Evolutionary conservation across 2,329 filamentous ascomycete genomes (phyloP).

Genomic region (Plenodomus biglobosus): DNA sequence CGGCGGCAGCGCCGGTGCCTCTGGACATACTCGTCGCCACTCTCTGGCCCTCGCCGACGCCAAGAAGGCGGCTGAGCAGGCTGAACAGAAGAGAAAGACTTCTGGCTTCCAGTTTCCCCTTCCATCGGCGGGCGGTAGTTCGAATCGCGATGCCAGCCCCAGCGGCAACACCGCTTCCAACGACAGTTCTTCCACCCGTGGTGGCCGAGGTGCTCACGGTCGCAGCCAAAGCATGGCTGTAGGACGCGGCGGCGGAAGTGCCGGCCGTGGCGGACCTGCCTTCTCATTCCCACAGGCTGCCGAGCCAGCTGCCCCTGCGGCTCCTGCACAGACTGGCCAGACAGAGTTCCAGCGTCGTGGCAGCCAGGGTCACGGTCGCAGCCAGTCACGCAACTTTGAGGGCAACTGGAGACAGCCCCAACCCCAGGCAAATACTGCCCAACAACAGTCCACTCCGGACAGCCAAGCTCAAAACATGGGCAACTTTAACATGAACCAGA

Average conservation of each 20-base stretch:
- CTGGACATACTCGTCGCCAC: conserved; percentile 88
- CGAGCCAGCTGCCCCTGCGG: conserved; percentile 48
- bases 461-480: conserved; percentile 55
- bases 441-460: conserved; percentile 53
- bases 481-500: conserved; percentile 70
- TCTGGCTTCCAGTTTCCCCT: conserved; percentile 93
- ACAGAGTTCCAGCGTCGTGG: conserved; percentile 74
- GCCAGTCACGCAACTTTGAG: conserved; percentile 90
- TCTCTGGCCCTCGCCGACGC: conserved; percentile 93
- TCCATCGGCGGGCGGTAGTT: conserved; percentile 63
- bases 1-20: conserved; percentile 64
- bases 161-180: conserved; percentile 45
- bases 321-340: conserved; percentile 46
- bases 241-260: conserved; percentile 65
- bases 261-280: conserved; percentile 65
- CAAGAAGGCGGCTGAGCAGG: conserved; percentile 94
- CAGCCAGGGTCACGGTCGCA: conserved; percentile 77
- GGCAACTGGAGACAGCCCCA: conserved; percentile 94
- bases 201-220: conserved; percentile 61
- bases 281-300: conserved; percentile 67
- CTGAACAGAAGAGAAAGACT: conserved; percentile 93
- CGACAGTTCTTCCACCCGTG: conserved; percentile 39
- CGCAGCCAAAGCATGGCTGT: conserved; percentile 89
- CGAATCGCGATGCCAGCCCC: conserved; percentile 60
- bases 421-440: conserved; percentile 56